Evolutionary conservation across 257 asterid species (phyloP), one percentile per base, ranked within the genome.

Genomic region (Solanum chiquidenum): DNA sequence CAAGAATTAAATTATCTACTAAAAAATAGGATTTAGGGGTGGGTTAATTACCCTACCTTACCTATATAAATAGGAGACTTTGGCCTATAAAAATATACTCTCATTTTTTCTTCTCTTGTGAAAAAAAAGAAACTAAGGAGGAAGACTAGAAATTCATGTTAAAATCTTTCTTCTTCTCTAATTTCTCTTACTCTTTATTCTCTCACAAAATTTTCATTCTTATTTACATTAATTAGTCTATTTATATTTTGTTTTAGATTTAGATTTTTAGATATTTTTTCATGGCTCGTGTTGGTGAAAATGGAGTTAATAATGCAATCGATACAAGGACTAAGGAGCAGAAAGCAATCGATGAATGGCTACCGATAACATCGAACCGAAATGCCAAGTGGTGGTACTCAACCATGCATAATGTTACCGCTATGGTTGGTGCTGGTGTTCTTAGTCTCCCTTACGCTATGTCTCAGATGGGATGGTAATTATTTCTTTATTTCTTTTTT

Each of bases 331-430:
- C 91, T 10, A 89, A 90, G 25, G 91, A 89, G 87, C 84, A 92
- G 86, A 86, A 83, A 83, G 90, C 91, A 49, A 90, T 94, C 5
- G 92, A 95, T 5, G 94, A 90, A 0, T 95, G 98, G 98, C 96
- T 95, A 25, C 98, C 98, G 9, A 86, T 95, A 72, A 92, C 94
- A 7, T 86, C 94, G 14, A 72, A 84, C 21, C 86, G 97, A 14
- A 90, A 89, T 6, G 97, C 97, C 1, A 95, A 93, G 27, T 95
- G 98, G 97, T 94, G 94, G 91, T 94, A 91, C 86, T 92, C 97
- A 0, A 87, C 98, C 2, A 92, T 95, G 86, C 98, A 95, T 89
- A 95, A 94, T 88, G 96, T 95, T 89, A 94, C 98, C 2, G 98
- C 98, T 91, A 95, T 95, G 96, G 98, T 95, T 40, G 71, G 71